Percentiles rank a stretch among this genome's conserved stretches.
phyloP scores from a whole-genome alignment of 2,329 filamentous ascomycete species.

The Aspergillus texensis region DNA sequence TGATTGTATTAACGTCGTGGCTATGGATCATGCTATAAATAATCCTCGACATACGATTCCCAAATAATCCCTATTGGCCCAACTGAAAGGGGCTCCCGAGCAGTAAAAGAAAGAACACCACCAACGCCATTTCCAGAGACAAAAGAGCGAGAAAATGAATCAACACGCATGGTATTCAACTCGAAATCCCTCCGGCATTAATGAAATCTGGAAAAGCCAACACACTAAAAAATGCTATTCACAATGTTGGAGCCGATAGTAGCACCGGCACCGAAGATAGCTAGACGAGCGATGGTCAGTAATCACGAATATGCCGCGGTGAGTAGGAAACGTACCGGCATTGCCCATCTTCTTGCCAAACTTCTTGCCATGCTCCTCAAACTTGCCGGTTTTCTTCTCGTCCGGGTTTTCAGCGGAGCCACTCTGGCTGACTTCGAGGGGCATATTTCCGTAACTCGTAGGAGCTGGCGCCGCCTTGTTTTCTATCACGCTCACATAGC shows the following conservation, averaged over 20 bases:
- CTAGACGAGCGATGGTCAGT: constrained; percentile 47
- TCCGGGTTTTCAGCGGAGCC: constrained; percentile 47
- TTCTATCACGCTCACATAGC: constrained; percentile 76
- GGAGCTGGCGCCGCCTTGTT: constrained; percentile 56
- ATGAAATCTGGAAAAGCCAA: constrained; percentile 1
- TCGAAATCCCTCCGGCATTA: neutral
- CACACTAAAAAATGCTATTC: constrained; percentile 77
- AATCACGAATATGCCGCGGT: neutral
- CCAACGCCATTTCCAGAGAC: constrained; percentile 38
- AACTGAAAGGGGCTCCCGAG: neutral
- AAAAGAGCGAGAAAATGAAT: constrained; percentile 11
- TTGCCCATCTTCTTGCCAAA: constrained; percentile 92
- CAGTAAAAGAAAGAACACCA: constrained; percentile 24
- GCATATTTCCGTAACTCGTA: constrained; percentile 62
- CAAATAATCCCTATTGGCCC: neutral
- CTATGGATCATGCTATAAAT: neutral
- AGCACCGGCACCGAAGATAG: constrained; percentile 90
- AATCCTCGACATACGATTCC: neutral
- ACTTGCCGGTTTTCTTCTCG: constrained; percentile 60
- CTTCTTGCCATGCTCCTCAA: constrained; percentile 82
- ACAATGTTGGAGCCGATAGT: constrained; percentile 89
- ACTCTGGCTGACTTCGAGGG: constrained; percentile 70
- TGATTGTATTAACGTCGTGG: neutral
- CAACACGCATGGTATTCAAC: constrained; percentile 8
- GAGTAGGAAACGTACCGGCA: constrained; percentile 48